Evolutionary conservation across 192 early-diverging fungal species (phyloP), one percentile per base, ranked within the genome.

Genomic region (Phlyctochytrium bullatum): DNA sequence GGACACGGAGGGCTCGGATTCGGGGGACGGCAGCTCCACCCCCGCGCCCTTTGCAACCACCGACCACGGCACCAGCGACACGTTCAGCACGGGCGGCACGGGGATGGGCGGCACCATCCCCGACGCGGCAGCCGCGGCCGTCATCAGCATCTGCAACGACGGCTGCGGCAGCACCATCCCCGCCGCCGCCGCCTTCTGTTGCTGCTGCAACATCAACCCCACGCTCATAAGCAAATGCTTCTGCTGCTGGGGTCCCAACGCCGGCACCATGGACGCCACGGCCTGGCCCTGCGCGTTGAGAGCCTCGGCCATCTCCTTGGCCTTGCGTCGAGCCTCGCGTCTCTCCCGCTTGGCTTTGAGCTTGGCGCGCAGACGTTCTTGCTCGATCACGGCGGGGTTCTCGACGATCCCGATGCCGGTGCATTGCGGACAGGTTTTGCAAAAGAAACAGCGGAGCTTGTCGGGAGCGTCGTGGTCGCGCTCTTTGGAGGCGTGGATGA

Each of bases 371-470:
- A 47, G 20, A 47, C 40, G 40, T 47, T 47, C 40, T 20, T 47
- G 40, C 40, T 47, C 40, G 40, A 20, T 20, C 40, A 47, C 40
- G 20, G 52, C 52, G 64, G 64, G 64, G 59, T 61, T 29, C n/a
- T 69, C 64, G n/a, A 30, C 68, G 24, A 79, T 24, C 31, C 78
- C 78, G 4, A 71, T 14, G 24, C 78, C 78, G n/a, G 62, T 62
- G 40, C 78, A 79, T 6, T 25, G 24, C 27, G 36, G 25, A 59
- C 78, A 80, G 34, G 73, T 71, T 71, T 77, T 65, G 59, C 78
- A 80, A 67, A 78, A 80, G 65, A 80, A 80, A 50, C 78, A 80
- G 25, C 78, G 71, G 17, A 80, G 63, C 52, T 75, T 36, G 4
- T 58, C 36, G n/a, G 78, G 73, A 1, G 66, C 78, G 62, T 80